A percentile compares a stretch with the other conserved stretches of the same genome.
phyloP scores from a whole-genome alignment of 2,329 filamentous ascomycete genomes.

The Trichophaea hybrida region DNA sequence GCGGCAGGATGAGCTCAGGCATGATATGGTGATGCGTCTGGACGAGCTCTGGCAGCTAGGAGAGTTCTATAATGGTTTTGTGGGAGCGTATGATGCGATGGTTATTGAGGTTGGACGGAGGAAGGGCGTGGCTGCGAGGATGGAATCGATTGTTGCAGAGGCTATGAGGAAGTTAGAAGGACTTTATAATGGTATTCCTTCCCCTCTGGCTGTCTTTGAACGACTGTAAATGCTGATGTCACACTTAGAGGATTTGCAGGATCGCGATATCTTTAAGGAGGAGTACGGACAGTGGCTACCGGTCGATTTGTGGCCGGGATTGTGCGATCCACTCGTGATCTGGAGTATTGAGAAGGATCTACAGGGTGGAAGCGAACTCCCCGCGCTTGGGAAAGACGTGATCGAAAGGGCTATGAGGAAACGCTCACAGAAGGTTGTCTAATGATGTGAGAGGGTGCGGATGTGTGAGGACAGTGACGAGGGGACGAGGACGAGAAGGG shows the following conservation, averaged over 20 bases:
- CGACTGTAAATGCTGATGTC: not conserved
- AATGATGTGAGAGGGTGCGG: no score
- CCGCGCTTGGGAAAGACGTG: slow-evolving; percentile 20
- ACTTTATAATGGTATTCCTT: slow-evolving; percentile 43
- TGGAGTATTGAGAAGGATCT: slow-evolving; percentile 28
- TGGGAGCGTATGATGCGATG: slow-evolving; percentile 68
- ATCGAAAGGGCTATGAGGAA: slow-evolving; percentile 18
- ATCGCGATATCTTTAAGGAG: slow-evolving; percentile 62
- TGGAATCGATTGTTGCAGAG: slow-evolving; percentile 59
- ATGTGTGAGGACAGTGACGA: no score
- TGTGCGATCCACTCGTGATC: slow-evolving; percentile 36
- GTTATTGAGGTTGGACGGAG: slow-evolving; percentile 72
- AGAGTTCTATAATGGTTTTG: slow-evolving; percentile 76
- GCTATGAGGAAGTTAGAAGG: slow-evolving; percentile 63
- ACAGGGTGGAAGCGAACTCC: slow-evolving; percentile 14
- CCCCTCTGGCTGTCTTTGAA: not conserved
- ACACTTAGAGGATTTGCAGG: slow-evolving; percentile 44
- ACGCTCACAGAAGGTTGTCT: no score
- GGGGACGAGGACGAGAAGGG: no score
- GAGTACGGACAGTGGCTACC: slow-evolving; percentile 80
- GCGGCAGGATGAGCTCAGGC: slow-evolving; percentile 60
- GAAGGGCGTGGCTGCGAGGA: slow-evolving; percentile 55
- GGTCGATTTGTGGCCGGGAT: slow-evolving; percentile 70
- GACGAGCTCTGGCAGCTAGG: slow-evolving; percentile 62
- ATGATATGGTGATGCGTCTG: slow-evolving; percentile 52